Conservation (phyloP, 441 rosid genomes). For the Melastoma candidum region DNA sequence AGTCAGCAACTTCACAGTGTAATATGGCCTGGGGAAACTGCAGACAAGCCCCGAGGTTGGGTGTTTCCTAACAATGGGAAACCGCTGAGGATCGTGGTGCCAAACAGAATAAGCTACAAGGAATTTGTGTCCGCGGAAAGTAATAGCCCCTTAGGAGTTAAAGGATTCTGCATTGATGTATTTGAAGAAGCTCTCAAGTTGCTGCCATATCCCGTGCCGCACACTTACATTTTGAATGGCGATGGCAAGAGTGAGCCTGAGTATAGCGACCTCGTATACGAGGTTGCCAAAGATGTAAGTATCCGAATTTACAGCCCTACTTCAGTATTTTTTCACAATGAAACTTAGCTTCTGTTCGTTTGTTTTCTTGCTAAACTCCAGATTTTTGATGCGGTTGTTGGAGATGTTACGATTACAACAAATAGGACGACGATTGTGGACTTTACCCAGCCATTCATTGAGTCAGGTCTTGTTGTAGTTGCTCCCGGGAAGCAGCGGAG, state of each 20-base stretch:
- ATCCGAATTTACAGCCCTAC: constrained; percentile 5
- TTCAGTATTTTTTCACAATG: constrained; percentile 2
- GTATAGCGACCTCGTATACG: constrained; percentile 43
- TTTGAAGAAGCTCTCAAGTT: constrained; percentile 79
- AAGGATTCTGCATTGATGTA: constrained; percentile 81
- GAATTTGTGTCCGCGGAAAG: constrained; percentile 44
- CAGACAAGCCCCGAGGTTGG: constrained; percentile 66
- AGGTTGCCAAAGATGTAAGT: constrained; percentile 64
- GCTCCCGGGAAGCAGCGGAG: constrained; percentile 59
- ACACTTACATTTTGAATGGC: constrained; percentile 45
- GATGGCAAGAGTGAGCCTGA: constrained; percentile 55
- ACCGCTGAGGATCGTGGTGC: constrained; percentile 68
- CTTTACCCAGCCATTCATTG: constrained; percentile 91
- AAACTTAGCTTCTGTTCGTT: background rate
- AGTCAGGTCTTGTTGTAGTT: constrained; percentile 87
- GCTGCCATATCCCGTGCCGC: constrained; percentile 83
- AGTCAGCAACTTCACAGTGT: constrained; percentile 42
- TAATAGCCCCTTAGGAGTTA: constrained; percentile 52
- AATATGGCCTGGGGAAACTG: constrained; percentile 76
- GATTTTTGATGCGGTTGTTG: constrained; percentile 79
- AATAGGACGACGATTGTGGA: constrained; percentile 84
- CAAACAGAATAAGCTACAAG: constrained; percentile 55
- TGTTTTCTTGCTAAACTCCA: constrained; percentile 16
- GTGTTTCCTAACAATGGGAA: constrained; percentile 81
- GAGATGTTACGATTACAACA: constrained; percentile 63